Base-by-base conservation (phyloP, 306 rosid genomes). In the Corylus heterophylla region DNA sequence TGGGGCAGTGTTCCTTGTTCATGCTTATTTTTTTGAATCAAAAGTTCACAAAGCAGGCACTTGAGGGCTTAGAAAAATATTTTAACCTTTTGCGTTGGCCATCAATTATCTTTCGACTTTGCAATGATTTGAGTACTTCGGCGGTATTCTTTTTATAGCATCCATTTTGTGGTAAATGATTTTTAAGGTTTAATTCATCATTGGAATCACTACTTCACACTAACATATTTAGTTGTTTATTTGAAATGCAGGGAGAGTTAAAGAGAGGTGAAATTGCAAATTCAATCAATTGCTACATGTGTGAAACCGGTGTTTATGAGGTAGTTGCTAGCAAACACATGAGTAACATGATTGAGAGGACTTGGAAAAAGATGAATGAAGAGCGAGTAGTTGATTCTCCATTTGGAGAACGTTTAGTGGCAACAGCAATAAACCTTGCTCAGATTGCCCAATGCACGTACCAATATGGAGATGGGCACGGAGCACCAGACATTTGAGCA, bases 61-160 rank as follows among this genome's bases (percentile, higher is more conserved):
- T 86, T 49, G 62, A 77, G 3, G 54, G 77, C 73, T 69, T 89
- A 44, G 56, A 76, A 12, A 81, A 77, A 27, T 69, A 18, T 71
- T 89, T 83, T 14, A 22, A 77, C 50, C 79, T 87, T 35, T 27
- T 86, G 37, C 75, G 74, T 4, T 71, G 74, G 45, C 86, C 93
- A 1, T 84, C 91, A 63, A 12, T 31, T 5, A 86, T 87, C 74
- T 88, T 91, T 50, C 85, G 97, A 42, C 89, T 90, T 22, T 81
- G 79, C 78, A 89, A 92, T 48, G 97, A 92, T 81, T 64, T 85
- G 86, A 89, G 69, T 48, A 90, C 97, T 35, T 88, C 88, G 0
- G 42, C 12, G 89, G 90, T 88, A 75, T 58, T 22, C 25, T 22
- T 22, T 17, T 42, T 42, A 42, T 31, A 31, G 35, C 35, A 31